Evolutionary conservation across 2,329 filamentous ascomycete species (phyloP).

Genomic region (Exophiala viscosa): DNA sequence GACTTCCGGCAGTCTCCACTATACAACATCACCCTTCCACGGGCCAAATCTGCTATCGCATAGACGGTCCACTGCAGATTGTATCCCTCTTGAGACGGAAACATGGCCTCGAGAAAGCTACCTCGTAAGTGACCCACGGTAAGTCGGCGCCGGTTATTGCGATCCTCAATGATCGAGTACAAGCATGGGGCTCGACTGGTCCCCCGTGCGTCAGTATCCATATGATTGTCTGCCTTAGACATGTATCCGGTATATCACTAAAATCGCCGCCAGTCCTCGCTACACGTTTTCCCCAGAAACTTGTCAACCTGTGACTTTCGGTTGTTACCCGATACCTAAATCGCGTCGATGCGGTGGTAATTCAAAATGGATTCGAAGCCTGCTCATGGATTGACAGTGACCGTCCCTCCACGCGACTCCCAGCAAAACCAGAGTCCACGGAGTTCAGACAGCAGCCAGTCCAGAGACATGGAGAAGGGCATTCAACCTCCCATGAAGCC

Average conservation of each 20-base stretch:
- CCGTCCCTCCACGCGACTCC: slow-evolving; percentile 2
- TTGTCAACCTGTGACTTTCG: background rate
- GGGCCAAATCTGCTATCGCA: background rate
- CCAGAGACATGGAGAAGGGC: slow-evolving; percentile 11
- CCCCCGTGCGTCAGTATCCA: background rate
- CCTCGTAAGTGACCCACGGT: slow-evolving; percentile 10
- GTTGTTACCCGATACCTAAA: background rate
- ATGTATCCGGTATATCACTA: slow-evolving; percentile 13
- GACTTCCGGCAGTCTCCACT: background rate
- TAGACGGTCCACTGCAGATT: background rate
- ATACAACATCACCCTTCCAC: background rate
- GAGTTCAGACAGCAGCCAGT: background rate
- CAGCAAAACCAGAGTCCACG: background rate
- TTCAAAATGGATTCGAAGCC: background rate
- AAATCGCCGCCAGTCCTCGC: background rate
- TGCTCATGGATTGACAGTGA: slow-evolving; percentile 5
- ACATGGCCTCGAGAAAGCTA: background rate
- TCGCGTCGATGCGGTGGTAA: background rate
- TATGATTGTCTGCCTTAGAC: background rate
- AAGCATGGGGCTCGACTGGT: background rate
- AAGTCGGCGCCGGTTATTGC: slow-evolving; percentile 13
- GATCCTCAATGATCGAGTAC: background rate
- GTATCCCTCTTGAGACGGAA: background rate
- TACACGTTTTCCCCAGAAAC: background rate
- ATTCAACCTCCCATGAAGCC: slow-evolving; percentile 1